Base-by-base conservation (phyloP, 1,284 basidiomycete genomes). In the Ceratobasidium sp. region DNA sequence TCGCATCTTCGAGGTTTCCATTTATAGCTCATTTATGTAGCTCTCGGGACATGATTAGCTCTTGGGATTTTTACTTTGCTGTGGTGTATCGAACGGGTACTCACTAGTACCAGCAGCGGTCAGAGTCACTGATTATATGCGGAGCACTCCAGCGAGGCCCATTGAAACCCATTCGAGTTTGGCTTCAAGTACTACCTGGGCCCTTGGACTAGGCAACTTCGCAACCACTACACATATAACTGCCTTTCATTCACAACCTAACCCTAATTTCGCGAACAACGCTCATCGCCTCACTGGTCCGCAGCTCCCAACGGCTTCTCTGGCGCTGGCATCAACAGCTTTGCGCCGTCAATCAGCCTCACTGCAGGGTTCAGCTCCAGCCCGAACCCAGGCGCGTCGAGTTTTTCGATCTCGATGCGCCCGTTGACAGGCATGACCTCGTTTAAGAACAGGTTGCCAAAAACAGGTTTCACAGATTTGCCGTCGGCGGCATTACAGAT, bases 401-500 rank as follows among this genome's bases (percentile, higher is more conserved):
- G 75, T 49, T 77, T 79, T 9, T 79, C 78, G 5, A 85, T 81
- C 73, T 85, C 81, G 74, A 87, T 81, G 29, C 80, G 80, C 49
- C 86, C 86, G 65, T 84, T 83, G 53, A 81, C 76, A 0, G 86
- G 86, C 11, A 86, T 79, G 14, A 84, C 82, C 79, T 87, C 86
- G 80, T 85, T 84, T 49, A 83, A 79, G 82, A 87, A 87, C 19
- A 87, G 80, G 75, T 86, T 83, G 31, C 86, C 86, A 76, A 87
- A 87, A 0, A 84, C 84, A 1, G 86, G 85, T 69, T 80, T 80
- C 74, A 87, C 81, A 6, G 82, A 81, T 76, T 83, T 84, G 37
- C 85, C 86, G 76, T 87, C 86, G 14, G 86, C 83, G 3, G 84
- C 83, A 81, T 86, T 86, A 79, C 84, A 84, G 74, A 86, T 84